Conservation (phyloP, 345 rosid genomes). For the Salix suchowensis region DNA sequence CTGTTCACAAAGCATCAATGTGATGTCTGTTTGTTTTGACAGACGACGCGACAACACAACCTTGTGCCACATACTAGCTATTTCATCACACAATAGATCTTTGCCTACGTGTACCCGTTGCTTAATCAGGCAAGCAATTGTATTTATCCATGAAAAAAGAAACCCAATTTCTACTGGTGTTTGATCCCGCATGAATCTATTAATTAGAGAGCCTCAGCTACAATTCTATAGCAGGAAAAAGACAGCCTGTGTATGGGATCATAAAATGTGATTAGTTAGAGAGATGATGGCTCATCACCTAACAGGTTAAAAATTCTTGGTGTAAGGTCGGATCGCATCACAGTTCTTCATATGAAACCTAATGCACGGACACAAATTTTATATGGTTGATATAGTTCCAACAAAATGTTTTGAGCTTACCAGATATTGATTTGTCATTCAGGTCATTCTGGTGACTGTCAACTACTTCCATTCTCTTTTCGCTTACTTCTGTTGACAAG, state of each 20-base stretch:
- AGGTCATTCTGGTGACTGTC: constrained; percentile 13
- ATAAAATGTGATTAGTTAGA: not conserved
- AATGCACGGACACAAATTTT: not conserved
- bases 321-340: not conserved
- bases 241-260: not conserved
- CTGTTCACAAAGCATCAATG: too few species aligned
- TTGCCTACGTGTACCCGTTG: too few species aligned
- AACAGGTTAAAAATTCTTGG: not conserved
- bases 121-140: too few species aligned
- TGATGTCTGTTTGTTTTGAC: too few species aligned
- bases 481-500: not conserved
- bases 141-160: too few species aligned
- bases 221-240: not conserved
- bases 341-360: not conserved
- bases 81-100: too few species aligned
- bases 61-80: too few species aligned
- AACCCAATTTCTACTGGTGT: too few species aligned
- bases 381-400: not conserved
- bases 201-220: not conserved
- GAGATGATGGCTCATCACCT: not conserved
- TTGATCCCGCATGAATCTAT: not conserved
- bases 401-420: not conserved
- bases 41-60: too few species aligned
- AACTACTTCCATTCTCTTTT: not conserved
- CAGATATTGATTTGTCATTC: not conserved